Evolutionary conservation across 2,329 filamentous ascomycete genomes (phyloP).

Genomic region (Colletotrichum kahawae): DNA sequence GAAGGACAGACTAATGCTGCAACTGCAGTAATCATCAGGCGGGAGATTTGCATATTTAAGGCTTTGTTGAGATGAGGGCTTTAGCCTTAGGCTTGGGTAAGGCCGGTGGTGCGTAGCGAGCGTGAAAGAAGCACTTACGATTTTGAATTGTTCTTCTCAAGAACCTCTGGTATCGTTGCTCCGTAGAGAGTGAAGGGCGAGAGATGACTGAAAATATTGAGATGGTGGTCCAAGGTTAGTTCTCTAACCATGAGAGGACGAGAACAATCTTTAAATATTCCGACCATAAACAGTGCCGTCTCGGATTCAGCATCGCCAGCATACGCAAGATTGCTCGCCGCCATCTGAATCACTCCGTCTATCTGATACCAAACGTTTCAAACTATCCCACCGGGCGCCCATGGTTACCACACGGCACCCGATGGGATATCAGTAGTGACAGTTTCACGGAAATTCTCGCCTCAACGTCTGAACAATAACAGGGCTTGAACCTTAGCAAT

Average conservation of each 20-base stretch:
- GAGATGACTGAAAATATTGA: background rate
- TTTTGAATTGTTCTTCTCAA: background rate
- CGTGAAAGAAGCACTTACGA: background rate
- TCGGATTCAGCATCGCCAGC: background rate
- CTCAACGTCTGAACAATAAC: background rate
- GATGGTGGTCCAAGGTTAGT: background rate
- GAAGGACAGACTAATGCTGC: background rate
- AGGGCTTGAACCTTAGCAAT: background rate
- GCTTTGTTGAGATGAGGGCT: background rate
- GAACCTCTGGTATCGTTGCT: background rate
- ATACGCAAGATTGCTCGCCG: background rate
- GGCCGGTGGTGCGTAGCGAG: background rate
- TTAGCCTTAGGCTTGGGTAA: background rate
- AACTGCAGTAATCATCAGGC: rapidly evolving
- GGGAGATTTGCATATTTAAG: background rate
- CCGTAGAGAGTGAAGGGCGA: background rate
- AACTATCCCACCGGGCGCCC: background rate
- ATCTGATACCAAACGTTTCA: background rate
- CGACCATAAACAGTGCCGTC: background rate
- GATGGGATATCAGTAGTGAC: background rate
- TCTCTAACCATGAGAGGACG: background rate
- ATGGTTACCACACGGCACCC: background rate
- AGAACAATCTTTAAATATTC: background rate
- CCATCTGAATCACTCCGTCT: background rate
- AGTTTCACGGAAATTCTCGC: background rate